phyloP scores from a whole-genome alignment of 257 asterid genomes.

The Phtheirospermum japonicum region DNA sequence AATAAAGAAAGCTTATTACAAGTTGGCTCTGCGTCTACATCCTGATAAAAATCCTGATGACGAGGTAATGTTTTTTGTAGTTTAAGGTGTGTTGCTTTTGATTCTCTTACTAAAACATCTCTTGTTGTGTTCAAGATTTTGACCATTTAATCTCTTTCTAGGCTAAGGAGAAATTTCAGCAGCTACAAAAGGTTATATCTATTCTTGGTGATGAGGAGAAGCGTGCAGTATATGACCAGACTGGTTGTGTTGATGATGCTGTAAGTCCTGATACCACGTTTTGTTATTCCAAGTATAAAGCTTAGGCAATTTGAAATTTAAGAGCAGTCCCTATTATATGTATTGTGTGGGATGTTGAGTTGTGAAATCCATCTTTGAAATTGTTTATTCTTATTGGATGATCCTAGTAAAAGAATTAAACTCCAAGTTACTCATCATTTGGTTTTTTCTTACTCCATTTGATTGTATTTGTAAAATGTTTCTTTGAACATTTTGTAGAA shows the following conservation, averaged over 20 bases:
- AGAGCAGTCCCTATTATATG: background rate
- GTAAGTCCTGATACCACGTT: conserved; percentile 49
- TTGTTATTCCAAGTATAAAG: conserved; percentile 12
- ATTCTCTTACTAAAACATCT: conserved; percentile 5
- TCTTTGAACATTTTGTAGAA: background rate
- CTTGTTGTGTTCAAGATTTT: conserved; percentile 5
- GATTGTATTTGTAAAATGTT: conserved; percentile 9
- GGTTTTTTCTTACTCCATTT: background rate
- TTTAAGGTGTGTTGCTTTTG: conserved; percentile 1
- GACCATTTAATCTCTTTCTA: conserved; percentile 20
- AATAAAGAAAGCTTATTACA: conserved; percentile 81
- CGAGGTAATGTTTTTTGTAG: conserved; percentile 44
- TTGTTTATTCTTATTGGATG: conserved; percentile 4
- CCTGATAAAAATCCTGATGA: conserved; percentile 93
- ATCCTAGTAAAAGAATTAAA: conserved; percentile 8
- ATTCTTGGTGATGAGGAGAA: conserved; percentile 90
- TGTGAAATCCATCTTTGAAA: background rate
- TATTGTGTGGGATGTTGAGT: background rate
- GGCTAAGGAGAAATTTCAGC: conserved; percentile 96
- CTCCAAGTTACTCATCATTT: background rate
- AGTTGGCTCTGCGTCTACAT: conserved; percentile 80
- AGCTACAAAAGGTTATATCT: conserved; percentile 87
- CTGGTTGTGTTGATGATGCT: conserved; percentile 93
- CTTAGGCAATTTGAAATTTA: background rate
- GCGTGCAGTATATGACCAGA: conserved; percentile 90